Evolutionary conservation across 2,329 filamentous ascomycete genomes (phyloP).

Genomic region (Penicillium sp.): DNA sequence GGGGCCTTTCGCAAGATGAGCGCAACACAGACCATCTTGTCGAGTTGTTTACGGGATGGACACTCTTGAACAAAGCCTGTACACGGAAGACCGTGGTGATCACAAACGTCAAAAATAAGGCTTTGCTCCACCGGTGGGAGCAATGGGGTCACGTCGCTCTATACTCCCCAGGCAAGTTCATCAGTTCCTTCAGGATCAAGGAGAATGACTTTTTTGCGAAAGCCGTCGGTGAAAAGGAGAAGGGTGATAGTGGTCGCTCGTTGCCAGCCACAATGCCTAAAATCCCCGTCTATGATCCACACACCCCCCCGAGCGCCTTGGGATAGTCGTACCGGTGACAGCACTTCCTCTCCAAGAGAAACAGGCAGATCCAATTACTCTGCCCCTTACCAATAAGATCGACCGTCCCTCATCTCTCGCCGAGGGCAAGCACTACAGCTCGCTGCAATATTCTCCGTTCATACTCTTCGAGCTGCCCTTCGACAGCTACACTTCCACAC

Average conservation of each 20-base stretch:
- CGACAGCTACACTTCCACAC: background rate
- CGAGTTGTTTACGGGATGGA: slow-evolving; percentile 40
- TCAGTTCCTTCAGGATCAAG: slow-evolving; percentile 1
- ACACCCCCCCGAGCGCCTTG: background rate
- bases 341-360: background rate
- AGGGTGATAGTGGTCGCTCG: background rate
- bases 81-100: slow-evolving; percentile 34
- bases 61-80: slow-evolving; percentile 28
- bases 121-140: slow-evolving; percentile 5
- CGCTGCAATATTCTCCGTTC: background rate
- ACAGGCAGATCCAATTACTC: background rate
- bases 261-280: background rate
- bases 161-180: background rate
- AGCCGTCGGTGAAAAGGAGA: background rate
- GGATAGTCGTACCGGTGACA: background rate
- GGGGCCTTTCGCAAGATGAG: slow-evolving; percentile 24
- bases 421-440: background rate
- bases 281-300: background rate
- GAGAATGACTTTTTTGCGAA: background rate
- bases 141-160: slow-evolving; percentile 15
- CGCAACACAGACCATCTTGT: slow-evolving; percentile 36
- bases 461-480: background rate
- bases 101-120: background rate
- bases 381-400: background rate
- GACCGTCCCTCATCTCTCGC: background rate